phyloP scores from a whole-genome alignment of 2,329 filamentous ascomycete species.

The Clonostachys rhizophaga region DNA sequence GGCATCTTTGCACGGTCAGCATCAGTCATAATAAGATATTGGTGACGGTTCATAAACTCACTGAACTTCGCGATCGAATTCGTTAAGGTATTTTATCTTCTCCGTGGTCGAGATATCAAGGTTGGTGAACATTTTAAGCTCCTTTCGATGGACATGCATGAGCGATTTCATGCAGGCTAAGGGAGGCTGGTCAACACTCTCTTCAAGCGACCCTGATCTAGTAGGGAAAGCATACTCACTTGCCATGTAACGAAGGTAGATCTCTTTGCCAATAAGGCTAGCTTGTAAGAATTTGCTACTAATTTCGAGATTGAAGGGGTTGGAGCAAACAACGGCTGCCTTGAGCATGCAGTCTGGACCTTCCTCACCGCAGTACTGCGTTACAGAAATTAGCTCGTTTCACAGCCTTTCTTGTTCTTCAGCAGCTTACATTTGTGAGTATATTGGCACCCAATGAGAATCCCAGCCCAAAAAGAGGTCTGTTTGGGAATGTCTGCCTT shows the following conservation, averaged over 20 bases:
- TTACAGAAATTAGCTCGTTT: neutral
- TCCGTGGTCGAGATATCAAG: constrained; percentile 67
- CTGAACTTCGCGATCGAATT: constrained; percentile 76
- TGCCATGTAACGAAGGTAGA: constrained; percentile 66
- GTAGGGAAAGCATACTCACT: constrained; percentile 39
- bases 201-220: neutral
- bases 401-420: neutral
- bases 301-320: constrained; percentile 76
- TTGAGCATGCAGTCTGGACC: constrained; percentile 65
- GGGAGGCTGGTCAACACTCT: too few relatives aligned
- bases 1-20: constrained; percentile 41
- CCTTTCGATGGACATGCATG: constrained; percentile 62
- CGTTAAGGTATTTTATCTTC: constrained; percentile 71
- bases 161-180: constrained; percentile 65
- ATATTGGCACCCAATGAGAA: constrained; percentile 96
- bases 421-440: constrained; percentile 72
- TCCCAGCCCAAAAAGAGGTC: constrained; percentile 83
- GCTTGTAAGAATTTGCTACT: constrained; percentile 60
- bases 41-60: constrained; percentile 13
- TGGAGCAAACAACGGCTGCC: constrained; percentile 65
- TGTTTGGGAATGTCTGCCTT: constrained; percentile 73
- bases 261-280: constrained; percentile 59
- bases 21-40: neutral
- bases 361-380: constrained; percentile 86
- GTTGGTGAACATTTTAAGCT: constrained; percentile 64